Percentiles rank a stretch among this genome's conserved stretches.
These are phyloP conservation scores for Aspergillus sp. DNA, from an alignment of 2,329 filamentous ascomycete species.

Conservation along the genomic window DNA sequence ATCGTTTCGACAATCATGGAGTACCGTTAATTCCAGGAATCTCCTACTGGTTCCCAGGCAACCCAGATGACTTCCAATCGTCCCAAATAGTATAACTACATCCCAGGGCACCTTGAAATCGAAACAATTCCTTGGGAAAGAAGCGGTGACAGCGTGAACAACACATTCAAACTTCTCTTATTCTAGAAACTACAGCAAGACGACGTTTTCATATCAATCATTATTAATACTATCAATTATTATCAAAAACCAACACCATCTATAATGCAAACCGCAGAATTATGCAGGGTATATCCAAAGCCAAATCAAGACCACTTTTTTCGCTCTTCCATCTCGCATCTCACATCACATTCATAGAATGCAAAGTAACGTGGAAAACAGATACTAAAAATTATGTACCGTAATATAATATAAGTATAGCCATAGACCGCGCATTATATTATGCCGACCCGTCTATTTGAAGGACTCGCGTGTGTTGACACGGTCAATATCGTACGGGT, in stretches of 20 bases:
- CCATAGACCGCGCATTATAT: no score
- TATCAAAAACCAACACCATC: conserved; percentile 8
- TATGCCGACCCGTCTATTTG: conserved; percentile 16
- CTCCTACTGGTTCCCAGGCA: background rate
- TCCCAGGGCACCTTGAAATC: background rate
- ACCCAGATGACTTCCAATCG: background rate
- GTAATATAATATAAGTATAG: background rate
- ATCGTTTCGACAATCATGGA: background rate
- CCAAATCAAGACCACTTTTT: conserved; percentile 11
- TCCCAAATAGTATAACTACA: background rate
- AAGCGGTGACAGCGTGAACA: no score
- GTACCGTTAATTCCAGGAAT: background rate
- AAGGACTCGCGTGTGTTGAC: conserved; percentile 44
- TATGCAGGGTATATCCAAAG: conserved; percentile 21
- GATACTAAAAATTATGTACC: conserved; percentile 22
- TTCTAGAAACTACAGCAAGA: no score
- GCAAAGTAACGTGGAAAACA: conserved; percentile 1
- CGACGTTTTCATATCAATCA: no score
- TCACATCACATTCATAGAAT: conserved; percentile 14
- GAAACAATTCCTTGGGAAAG: background rate
- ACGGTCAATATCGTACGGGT: conserved; percentile 46
- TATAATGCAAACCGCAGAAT: conserved; percentile 14
- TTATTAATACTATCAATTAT: background rate
- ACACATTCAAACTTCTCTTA: no score
- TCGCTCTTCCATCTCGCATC: conserved; percentile 7